A percentile compares a stretch with the other conserved stretches of the same genome.
phyloP scores from a whole-genome alignment of 1,284 basidiomycete species.

The Leucoagaricus sp. region DNA sequence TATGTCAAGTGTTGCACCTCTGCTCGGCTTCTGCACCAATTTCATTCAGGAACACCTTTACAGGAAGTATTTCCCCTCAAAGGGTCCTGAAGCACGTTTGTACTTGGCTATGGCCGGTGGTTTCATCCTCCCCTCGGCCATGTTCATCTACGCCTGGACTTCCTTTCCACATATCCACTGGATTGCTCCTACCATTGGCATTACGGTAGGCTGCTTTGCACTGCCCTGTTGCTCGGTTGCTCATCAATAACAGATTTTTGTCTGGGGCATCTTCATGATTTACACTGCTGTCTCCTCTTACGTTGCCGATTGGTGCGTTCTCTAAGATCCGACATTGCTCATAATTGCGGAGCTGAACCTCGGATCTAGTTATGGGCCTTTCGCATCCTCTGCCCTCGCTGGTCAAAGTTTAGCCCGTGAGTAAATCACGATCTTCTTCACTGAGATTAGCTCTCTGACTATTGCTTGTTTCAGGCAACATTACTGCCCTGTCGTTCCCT shows the following conservation, averaged over 20 bases:
- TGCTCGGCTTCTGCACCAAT: conserved; percentile 59
- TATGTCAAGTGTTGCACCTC: conserved; percentile 57
- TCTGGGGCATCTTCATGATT: conserved; percentile 58
- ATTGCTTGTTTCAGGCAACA: conserved; percentile 1
- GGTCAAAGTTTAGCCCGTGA: conserved; percentile 70
- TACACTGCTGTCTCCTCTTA: conserved; percentile 72
- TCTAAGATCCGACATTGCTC: background rate
- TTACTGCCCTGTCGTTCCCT: conserved; percentile 48
- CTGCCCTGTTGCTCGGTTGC: background rate
- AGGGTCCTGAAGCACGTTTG: conserved; percentile 75
- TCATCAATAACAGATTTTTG: conserved; percentile 42
- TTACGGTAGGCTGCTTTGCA: conserved; percentile 39
- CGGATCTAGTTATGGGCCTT: conserved; percentile 61
- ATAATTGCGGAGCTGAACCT: background rate
- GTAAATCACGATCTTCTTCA: background rate
- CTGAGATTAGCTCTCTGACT: background rate
- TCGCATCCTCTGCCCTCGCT: conserved; percentile 76
- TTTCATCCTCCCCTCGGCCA: conserved; percentile 60
- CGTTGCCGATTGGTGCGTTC: conserved; percentile 66
- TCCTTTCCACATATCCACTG: conserved; percentile 54
- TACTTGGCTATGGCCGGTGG: conserved; percentile 68
- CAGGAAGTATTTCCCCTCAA: conserved; percentile 52
- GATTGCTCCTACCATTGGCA: conserved; percentile 57
- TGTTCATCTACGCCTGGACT: conserved; percentile 70
- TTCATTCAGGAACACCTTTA: conserved; percentile 73